Evolutionary conservation across 768 basidiomycete genomes (phyloP).

Genomic region (Russula olivacea): DNA sequence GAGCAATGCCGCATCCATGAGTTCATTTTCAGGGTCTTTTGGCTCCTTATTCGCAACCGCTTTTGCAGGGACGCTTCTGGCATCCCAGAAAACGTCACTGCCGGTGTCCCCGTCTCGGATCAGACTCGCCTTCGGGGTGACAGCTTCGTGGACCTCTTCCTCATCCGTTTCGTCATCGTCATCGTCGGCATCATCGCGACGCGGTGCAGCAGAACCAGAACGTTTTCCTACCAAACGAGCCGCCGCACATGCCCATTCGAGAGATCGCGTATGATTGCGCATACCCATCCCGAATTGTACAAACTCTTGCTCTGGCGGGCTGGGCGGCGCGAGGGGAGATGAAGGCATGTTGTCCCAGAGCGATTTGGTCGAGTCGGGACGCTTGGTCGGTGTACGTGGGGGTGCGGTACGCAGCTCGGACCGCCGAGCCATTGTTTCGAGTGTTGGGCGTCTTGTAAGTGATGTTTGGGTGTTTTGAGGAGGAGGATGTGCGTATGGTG

Average conservation of each 20-base stretch:
- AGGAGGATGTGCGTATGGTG: slow-evolving; percentile 17
- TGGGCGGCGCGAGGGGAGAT: slow-evolving; percentile 20
- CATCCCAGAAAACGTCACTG: slow-evolving; percentile 6
- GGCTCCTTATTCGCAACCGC: background rate
- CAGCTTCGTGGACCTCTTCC: slow-evolving; percentile 52
- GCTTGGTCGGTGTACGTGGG: slow-evolving; percentile 26
- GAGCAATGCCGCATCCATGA: slow-evolving; percentile 18
- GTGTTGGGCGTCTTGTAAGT: slow-evolving; percentile 27
- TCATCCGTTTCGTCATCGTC: slow-evolving; percentile 53
- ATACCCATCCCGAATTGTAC: slow-evolving; percentile 29
- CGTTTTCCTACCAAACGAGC: slow-evolving; percentile 41
- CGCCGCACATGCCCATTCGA: slow-evolving; percentile 38
- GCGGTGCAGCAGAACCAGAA: slow-evolving; percentile 19
- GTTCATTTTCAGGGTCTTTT: slow-evolving; percentile 7
- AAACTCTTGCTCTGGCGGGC: slow-evolving; percentile 28
- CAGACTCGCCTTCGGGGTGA: slow-evolving; percentile 47
- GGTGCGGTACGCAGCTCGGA: slow-evolving; percentile 29
- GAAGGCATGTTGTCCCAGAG: slow-evolving; percentile 25
- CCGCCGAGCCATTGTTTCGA: slow-evolving; percentile 34
- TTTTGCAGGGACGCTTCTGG: background rate
- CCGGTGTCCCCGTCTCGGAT: background rate
- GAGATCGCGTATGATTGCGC: slow-evolving; percentile 25
- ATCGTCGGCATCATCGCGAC: slow-evolving; percentile 23
- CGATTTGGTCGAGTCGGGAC: slow-evolving; percentile 23
- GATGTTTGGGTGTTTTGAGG: background rate